Percentiles rank a stretch among this genome's conserved stretches.
phyloP scores from a whole-genome alignment of 1,139 yeast genomes.

The Suhomyces panamericanus region DNA sequence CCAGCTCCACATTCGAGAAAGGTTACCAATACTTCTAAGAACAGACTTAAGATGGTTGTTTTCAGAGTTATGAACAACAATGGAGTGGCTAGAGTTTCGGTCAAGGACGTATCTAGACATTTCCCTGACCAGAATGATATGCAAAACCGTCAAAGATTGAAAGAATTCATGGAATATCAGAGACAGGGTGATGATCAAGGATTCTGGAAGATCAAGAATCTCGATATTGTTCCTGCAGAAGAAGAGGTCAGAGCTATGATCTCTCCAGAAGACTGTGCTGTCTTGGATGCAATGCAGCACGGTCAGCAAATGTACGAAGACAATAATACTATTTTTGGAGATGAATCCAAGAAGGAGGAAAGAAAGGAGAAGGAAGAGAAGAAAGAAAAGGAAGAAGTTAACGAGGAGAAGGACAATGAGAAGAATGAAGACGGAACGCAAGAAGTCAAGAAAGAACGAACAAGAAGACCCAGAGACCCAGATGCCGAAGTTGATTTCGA shows the following conservation, averaged over 20 bases:
- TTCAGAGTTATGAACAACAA: slow-evolving; percentile 80
- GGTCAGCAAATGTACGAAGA: slow-evolving; percentile 87
- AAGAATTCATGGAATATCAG: slow-evolving; percentile 98
- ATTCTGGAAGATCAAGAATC: slow-evolving; percentile 84
- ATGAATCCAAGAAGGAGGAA: slow-evolving; percentile 23
- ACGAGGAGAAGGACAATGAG: slow-evolving; percentile 24
- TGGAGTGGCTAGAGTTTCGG: slow-evolving; percentile 73
- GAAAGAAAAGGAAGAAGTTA: slow-evolving; percentile 28
- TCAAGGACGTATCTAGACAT: slow-evolving; percentile 85
- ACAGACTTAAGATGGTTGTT: slow-evolving; percentile 90
- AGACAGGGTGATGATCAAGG: slow-evolving; percentile 95
- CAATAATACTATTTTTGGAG: slow-evolving; percentile 54
- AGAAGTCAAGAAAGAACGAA: slow-evolving; percentile 21
- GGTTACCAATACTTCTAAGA: slow-evolving; percentile 90
- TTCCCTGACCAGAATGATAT: slow-evolving; percentile 97
- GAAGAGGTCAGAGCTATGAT: slow-evolving; percentile 83
- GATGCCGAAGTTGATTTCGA: slow-evolving; percentile 56
- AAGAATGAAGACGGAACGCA: slow-evolving; percentile 27
- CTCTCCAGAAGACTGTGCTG: slow-evolving; percentile 86
- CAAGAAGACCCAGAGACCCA: slow-evolving; percentile 24
- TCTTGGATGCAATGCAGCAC: slow-evolving; percentile 89
- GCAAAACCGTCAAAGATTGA: slow-evolving; percentile 93
- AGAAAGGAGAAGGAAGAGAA: slow-evolving; percentile 21
- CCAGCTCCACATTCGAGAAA: slow-evolving; percentile 98
- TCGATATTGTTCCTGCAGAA: slow-evolving; percentile 66